These are phyloP conservation scores for Albugo candida DNA, from an alignment of 352 stramenopile species.

Conservation along the genomic window DNA sequence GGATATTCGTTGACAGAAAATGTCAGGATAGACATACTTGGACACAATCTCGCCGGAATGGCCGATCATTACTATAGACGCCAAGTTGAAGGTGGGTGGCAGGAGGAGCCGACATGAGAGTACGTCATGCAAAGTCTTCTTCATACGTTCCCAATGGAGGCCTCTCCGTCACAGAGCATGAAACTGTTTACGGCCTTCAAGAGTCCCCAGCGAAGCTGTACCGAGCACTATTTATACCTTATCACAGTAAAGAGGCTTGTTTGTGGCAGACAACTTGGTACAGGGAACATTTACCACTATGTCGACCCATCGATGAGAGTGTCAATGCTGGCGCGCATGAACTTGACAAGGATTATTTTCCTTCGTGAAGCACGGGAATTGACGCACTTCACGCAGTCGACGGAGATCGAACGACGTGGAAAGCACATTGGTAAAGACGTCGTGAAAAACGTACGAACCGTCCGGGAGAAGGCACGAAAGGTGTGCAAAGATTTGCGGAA, in stretches of 20 bases:
- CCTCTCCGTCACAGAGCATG: not conserved
- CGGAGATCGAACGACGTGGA: not conserved
- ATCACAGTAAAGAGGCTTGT: not conserved
- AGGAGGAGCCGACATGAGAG: not conserved
- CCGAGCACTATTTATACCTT: conserved; percentile 4
- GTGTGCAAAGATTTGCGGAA: not conserved
- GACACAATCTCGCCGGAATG: not conserved
- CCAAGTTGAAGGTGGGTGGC: conserved; percentile 1
- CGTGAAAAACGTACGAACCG: not conserved
- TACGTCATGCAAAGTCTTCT: conserved; percentile 1
- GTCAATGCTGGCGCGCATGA: conserved; percentile 1
- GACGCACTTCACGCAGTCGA: not conserved
- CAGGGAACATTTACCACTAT: conserved; percentile 8
- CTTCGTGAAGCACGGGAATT: conserved; percentile 3
- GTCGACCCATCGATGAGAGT: conserved; percentile 4
- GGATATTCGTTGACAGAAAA: not conserved
- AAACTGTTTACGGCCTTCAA: conserved; percentile 1
- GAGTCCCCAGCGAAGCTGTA: not conserved
- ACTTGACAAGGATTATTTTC: not conserved
- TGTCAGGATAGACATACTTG: not conserved
- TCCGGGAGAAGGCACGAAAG: not conserved
- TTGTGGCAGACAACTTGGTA: not conserved
- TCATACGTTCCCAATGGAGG: not conserved
- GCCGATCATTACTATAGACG: not conserved
- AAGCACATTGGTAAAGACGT: not conserved